Percentiles rank a stretch among this genome's conserved stretches.
Conservation (phyloP, 192 early-diverging fungal genomes). For the Mortierella alpina region DNA sequence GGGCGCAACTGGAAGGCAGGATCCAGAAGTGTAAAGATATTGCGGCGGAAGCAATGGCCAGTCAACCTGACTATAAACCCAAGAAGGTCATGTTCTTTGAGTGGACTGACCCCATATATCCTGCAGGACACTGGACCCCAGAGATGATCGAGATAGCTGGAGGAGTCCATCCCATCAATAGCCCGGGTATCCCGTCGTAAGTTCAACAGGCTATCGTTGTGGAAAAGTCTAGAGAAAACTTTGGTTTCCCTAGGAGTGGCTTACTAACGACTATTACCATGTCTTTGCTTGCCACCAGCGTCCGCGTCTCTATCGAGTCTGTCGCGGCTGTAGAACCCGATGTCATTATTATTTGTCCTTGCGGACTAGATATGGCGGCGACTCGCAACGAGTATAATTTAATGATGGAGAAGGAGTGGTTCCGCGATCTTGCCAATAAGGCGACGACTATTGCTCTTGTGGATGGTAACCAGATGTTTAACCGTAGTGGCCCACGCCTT, state of each 20-base stretch:
- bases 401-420: constrained; percentile 53
- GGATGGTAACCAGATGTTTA: constrained; percentile 66
- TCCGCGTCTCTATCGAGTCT: constrained; percentile 43
- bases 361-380: constrained; percentile 59
- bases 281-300: constrained; percentile 13
- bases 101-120: constrained; percentile 63
- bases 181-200: constrained; percentile 59
- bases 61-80: constrained; percentile 28
- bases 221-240: neutral
- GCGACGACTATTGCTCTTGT: constrained; percentile 56
- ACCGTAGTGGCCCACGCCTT: constrained; percentile 54
- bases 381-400: constrained; percentile 55
- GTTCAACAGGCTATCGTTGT: neutral
- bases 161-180: constrained; percentile 59
- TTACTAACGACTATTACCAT: neutral
- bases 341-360: constrained; percentile 60
- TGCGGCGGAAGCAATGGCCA: constrained; percentile 9
- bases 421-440: constrained; percentile 29
- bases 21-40: constrained; percentile 50
- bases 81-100: constrained; percentile 60
- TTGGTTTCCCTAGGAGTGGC: neutral
- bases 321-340: constrained; percentile 46
- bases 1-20: constrained; percentile 35
- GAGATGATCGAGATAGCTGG: constrained; percentile 61
- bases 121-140: constrained; percentile 66